These are phyloP conservation scores for Lactarius hatsudake DNA, from an alignment of 768 basidiomycete genomes.

Conservation along the genomic window DNA sequence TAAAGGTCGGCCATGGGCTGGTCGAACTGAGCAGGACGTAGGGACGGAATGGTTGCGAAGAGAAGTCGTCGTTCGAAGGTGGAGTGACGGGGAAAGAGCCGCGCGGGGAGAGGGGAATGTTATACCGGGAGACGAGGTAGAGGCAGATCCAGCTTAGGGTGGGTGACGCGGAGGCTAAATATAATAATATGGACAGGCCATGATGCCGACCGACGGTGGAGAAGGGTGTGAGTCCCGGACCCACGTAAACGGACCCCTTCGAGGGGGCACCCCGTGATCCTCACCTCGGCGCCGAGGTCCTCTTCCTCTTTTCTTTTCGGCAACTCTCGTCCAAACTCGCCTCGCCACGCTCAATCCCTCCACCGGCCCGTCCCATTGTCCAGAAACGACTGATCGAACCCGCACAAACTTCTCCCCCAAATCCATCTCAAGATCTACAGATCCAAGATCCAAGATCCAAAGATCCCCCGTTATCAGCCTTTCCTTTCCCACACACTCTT, in stretches of 20 bases:
- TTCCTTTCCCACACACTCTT: constrained; percentile 20
- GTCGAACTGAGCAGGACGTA: constrained; percentile 42
- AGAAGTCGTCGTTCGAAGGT: constrained; percentile 19
- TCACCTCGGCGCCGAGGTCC: constrained; percentile 44
- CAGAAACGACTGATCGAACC: constrained; percentile 29
- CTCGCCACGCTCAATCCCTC: constrained; percentile 24
- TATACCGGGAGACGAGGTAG: constrained; percentile 32
- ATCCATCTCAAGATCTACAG: constrained; percentile 28
- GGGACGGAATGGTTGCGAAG: constrained; percentile 37
- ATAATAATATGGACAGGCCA: constrained; percentile 35
- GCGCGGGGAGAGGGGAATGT: constrained; percentile 28
- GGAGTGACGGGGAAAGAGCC: constrained; percentile 28
- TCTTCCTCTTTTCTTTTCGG: constrained; percentile 33
- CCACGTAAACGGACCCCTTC: constrained; percentile 25
- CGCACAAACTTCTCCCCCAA: constrained; percentile 28
- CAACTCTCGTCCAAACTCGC: constrained; percentile 33
- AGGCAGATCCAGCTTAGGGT: constrained; percentile 29
- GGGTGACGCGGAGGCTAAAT: constrained; percentile 34
- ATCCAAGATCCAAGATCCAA: constrained; percentile 21
- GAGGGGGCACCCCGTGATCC: constrained; percentile 25
- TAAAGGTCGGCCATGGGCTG: constrained; percentile 31
- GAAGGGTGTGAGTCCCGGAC: constrained; percentile 35
- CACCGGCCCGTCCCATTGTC: constrained; percentile 35
- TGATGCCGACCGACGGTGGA: constrained; percentile 38
- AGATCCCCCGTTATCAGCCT: constrained; percentile 26